Evolutionary conservation across 208 protist genomes (phyloP), one percentile per base, ranked within the genome.

Genomic region (Trypanosoma platydactyli): DNA sequence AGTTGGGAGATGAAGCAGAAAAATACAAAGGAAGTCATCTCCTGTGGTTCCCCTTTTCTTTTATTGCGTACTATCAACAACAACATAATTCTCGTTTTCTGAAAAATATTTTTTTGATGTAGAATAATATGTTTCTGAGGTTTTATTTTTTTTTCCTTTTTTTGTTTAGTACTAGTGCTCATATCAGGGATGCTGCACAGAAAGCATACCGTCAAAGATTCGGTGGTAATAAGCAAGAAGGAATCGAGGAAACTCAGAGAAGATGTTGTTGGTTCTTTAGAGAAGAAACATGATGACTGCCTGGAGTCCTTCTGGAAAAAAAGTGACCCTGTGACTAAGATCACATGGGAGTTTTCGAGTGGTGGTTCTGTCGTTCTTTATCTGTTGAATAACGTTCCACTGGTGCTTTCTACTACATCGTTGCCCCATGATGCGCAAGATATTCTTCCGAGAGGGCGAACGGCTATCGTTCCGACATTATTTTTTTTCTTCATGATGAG

Each of bases 121-220:
- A 7, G 49, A 29, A 12, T 15, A 20, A 33, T 38, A 7, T 76
- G 45, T 76, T 49, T 41, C 71, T 69, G 1, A 44, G 12, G 69
- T 59, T 53, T 74, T 64, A 41, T 64, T 68, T 54, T 55, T 22
- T 38, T 44, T 60, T 33, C 20, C 25, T 44, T 63, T 44, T 49
- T 60, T 54, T 73, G 56, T 67, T 52, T 54, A 56, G 53, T 71
- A 45, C 38, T 62, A 5, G 18, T 40, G 22, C 30, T 50, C 40
- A n/a, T 45, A 46, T 5, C 7, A 29, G 15, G 57, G 20, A 94
- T 94, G 88, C 81, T 94, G 46, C 77, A 84, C 33, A 88, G 79
- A 68, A 89, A 89, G 62, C 67, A 73, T 44, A 79, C 63, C 20
- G 38, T 74, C 22, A 90, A 91, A 42, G 83, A 83, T 22, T 45